Base-by-base conservation (phyloP, 495 filamentous ascomycete genomes). In the Margaritispora aquatica region DNA sequence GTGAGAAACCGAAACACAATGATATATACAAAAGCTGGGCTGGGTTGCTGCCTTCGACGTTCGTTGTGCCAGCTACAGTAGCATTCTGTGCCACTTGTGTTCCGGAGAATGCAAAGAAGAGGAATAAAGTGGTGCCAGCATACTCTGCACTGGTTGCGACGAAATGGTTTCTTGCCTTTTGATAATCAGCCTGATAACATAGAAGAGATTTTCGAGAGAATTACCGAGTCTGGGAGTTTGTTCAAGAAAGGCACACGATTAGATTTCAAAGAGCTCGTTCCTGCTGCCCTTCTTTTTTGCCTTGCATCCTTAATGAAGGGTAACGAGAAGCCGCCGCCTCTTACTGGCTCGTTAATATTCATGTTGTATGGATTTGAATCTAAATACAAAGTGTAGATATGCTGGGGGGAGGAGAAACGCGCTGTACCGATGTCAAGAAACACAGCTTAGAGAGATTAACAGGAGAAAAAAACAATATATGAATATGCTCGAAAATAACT, bases 11-110 rank as follows among this genome's bases (percentile, higher is more conserved):
- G 64, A 86, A 83, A 21, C 70, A 69, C 20, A 83, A 60, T 1
- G 73, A 69, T 49, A 92, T 86, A 69, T 86, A 96, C 20, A 92
- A 70, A 34, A 95, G 69, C 44, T 62, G 55, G 19, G 50, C 48
- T 26, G 59, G 63, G 26, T 61, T 31, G 27, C 54, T 59, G 1
- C 34, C 36, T 22, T 31, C 27, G 2, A 31, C 58, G 27, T 52
- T 46, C 1, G 34, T 41, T 50, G 62, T 62, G 2, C 59, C 81
- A 1, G 26, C 17, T 34, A 57, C 36, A 44, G 60, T 81, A 75
- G 71, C 77, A 80, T 36, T 77, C 57, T 26, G 76, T 63, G 44
- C 66, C 50, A 57, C 68, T 62, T 61, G 68, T 57, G 56, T 67
- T 51, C 69, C 71, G 31, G 71, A 69, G 57, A 80, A 82, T n/a